Base-by-base conservation (phyloP, 2,329 filamentous ascomycete species). In the Beauveria varroae region DNA sequence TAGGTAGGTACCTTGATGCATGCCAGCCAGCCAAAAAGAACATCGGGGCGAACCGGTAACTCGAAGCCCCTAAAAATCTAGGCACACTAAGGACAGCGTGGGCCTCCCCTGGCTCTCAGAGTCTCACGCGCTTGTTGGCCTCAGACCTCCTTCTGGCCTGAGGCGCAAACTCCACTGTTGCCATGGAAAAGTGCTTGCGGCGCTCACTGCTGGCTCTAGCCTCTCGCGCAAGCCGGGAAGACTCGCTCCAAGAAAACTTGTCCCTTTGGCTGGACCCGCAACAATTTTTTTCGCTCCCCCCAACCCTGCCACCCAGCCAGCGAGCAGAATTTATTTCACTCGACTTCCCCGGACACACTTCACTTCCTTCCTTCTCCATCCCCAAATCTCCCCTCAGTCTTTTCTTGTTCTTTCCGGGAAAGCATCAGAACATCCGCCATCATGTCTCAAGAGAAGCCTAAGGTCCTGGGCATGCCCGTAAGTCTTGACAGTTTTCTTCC, bases 391-490 rank as follows among this genome's bases (percentile, higher is more conserved):
- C 83, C 79, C 83, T 86, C 83, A 80, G 73, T 83, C 75, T 75
- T 82, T 83, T 79, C 72, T 76, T 73, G 70, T 75, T 73, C 30
- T 68, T 73, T 74, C 71, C 75, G 73, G 73, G 74, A 74, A 74
- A 72, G 68, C 65, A 63, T 68, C 68, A 70, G 72, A 74, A 69
- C 22, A 49, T 22, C 71, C 72, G 74, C 72, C 77, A 83, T 74
- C 71, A 86, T 85, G 82, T 78, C 81, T 75, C 67, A 72, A 71
- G 76, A 83, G 66, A 77, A 83, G 72, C 76, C 79, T 68, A 82
- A 78, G 75, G 79, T 87, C 71, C 71, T 86, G 81, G 85, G 85
- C 82, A 86, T 87, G 82, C 83, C 83, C 75, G 85, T 87, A 81
- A 81, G 83, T 81, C 40, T 26, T 26, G 54, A 40, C 62, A 55